phyloP scores from a whole-genome alignment of 31 red algal genomes.

The Pterothamnion heteromorphum region DNA sequence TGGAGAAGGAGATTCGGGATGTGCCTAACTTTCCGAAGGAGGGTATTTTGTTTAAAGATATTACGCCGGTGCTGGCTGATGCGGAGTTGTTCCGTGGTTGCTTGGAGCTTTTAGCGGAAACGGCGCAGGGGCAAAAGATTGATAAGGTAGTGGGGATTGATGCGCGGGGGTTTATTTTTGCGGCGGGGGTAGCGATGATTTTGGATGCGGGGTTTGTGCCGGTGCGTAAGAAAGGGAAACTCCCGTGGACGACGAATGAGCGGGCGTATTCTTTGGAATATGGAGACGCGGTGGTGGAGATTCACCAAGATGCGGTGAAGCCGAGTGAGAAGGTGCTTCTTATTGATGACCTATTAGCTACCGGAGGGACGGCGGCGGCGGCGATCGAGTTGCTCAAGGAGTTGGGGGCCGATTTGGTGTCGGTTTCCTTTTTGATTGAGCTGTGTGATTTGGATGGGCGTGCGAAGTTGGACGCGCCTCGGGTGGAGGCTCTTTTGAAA shows the following conservation, averaged over 20 bases:
- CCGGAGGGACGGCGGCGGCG: background rate
- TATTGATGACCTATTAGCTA: background rate
- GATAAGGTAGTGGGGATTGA: constrained; percentile 5
- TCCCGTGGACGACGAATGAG: background rate
- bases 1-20: background rate
- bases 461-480: background rate
- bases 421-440: background rate
- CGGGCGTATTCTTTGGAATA: background rate
- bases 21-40: background rate
- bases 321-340: background rate
- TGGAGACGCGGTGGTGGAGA: background rate
- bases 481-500: background rate
- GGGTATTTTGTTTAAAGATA: background rate
- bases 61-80: background rate
- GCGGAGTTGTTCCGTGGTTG: background rate
- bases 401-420: background rate
- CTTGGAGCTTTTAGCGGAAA: background rate
- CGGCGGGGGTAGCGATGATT: background rate
- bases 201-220: background rate
- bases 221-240: background rate
- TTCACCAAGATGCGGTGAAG: background rate
- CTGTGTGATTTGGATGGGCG: background rate
- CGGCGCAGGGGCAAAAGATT: background rate
- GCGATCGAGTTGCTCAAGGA: background rate
- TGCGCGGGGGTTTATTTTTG: background rate